These are phyloP conservation scores for Pseudocercospora musae DNA, from an alignment of 2,329 filamentous ascomycete genomes.

Conservation along the genomic window DNA sequence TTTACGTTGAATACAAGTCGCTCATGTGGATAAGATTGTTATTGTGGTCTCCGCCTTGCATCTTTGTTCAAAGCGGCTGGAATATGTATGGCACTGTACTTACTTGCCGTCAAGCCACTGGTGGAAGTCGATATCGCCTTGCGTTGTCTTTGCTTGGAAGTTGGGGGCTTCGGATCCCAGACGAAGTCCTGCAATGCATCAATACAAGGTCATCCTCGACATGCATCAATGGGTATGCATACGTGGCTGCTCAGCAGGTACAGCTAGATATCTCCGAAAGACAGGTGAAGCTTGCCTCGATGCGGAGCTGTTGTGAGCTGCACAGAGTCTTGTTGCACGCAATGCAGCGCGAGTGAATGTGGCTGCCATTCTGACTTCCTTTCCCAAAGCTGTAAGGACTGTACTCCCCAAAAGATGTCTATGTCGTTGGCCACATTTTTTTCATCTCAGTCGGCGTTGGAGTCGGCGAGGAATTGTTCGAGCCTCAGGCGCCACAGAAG, in stretches of 20 bases:
- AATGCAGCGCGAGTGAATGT: constrained; percentile 22
- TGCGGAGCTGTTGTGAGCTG: constrained; percentile 22
- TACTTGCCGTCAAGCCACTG: constrained; percentile 72
- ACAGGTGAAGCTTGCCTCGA: constrained; percentile 29
- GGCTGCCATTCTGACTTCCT: constrained; percentile 15
- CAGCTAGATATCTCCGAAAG: constrained; percentile 26
- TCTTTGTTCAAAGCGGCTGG: too few relatives aligned
- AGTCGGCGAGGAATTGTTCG: background rate
- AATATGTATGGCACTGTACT: background rate
- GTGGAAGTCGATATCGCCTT: constrained; percentile 74
- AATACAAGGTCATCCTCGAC: background rate
- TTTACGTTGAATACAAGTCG: too few relatives aligned
- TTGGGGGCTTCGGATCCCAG: constrained; percentile 64
- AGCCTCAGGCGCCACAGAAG: background rate
- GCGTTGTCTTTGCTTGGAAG: constrained; percentile 78
- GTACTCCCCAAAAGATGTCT: background rate
- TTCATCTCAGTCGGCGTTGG: background rate
- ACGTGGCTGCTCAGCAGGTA: constrained; percentile 22
- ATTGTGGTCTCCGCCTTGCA: too few relatives aligned
- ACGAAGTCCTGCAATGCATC: constrained; percentile 32
- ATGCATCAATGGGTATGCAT: background rate
- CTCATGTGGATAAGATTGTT: too few relatives aligned
- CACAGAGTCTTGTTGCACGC: constrained; percentile 19
- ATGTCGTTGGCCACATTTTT: background rate
- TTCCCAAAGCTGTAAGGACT: background rate